phyloP scores from a whole-genome alignment of 768 basidiomycete genomes.

The Boletus sp. region DNA sequence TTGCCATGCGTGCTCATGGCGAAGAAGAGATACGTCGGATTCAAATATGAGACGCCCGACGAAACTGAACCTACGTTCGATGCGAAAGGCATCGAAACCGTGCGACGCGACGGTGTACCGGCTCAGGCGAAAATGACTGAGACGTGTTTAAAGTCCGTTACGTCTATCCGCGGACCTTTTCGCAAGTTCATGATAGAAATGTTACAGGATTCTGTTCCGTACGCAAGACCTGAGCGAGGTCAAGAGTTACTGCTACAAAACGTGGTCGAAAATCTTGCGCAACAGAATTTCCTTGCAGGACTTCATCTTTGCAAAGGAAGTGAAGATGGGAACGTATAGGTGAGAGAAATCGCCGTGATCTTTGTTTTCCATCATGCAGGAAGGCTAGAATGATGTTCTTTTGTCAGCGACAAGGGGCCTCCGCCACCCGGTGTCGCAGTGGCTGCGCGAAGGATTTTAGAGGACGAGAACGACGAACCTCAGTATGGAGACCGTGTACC shows the following conservation, averaged over 20 bases:
- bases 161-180: neutral
- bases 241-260: conserved; percentile 80
- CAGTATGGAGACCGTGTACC: conserved; percentile 94
- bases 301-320: conserved; percentile 93
- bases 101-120: conserved; percentile 85
- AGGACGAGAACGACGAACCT: conserved; percentile 78
- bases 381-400: neutral
- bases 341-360: conserved; percentile 21
- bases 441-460: conserved; percentile 67
- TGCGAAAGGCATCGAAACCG: conserved; percentile 97
- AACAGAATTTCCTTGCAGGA: conserved; percentile 84
- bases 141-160: conserved; percentile 73
- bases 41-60: conserved; percentile 76
- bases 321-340: conserved; percentile 92
- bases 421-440: conserved; percentile 93
- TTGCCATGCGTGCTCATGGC: conserved; percentile 93
- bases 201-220: conserved; percentile 80
- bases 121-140: conserved; percentile 95
- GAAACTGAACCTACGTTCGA: conserved; percentile 81
- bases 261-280: conserved; percentile 83
- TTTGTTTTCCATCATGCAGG: neutral
- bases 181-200: neutral
- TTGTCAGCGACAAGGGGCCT: conserved; percentile 66
- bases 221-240: conserved; percentile 85
- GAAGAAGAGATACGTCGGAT: conserved; percentile 98